A percentile compares a stretch with the other conserved stretches of the same genome.
These are phyloP conservation scores for Tulasnella sp. DNA, from an alignment of 768 basidiomycete species.

Conservation along the genomic window DNA sequence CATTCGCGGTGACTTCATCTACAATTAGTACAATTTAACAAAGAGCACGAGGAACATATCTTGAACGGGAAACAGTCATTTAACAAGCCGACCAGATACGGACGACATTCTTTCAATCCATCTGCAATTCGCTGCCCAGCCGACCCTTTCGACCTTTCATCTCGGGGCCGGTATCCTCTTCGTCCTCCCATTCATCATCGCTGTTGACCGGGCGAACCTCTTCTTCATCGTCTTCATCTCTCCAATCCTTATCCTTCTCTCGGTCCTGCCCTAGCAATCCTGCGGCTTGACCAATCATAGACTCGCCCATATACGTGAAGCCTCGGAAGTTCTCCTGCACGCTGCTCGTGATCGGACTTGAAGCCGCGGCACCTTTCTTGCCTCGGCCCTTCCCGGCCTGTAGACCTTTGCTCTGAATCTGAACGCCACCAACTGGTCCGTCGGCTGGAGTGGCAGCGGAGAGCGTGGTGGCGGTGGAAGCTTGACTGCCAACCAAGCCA, in stretches of 20 bases:
- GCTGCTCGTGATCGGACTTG: conserved; percentile 80
- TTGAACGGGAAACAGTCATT: not conserved
- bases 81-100: not conserved
- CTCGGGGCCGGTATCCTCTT: conserved; percentile 15
- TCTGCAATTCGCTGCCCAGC: conserved; percentile 13
- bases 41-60: not conserved
- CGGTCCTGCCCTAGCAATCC: conserved; percentile 52
- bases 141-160: conserved; percentile 27
- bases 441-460: conserved; percentile 36
- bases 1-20: conserved; percentile 12
- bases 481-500: conserved; percentile 41
- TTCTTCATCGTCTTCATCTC: not conserved
- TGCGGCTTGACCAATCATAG: conserved; percentile 48
- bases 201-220: not conserved
- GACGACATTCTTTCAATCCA: not conserved
- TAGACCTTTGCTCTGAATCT: conserved; percentile 46
- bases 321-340: conserved; percentile 97
- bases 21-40: conserved; percentile 16
- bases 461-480: conserved; percentile 35
- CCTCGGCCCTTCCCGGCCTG: conserved; percentile 57
- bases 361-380: conserved; percentile 52
- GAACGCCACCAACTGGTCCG: conserved; percentile 29
- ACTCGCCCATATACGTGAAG: conserved; percentile 63
- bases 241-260: conserved; percentile 34
- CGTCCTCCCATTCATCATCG: conserved; percentile 34